Conservation (phyloP, 495 filamentous ascomycete species). For the Aspergillus carlsbadensis region DNA sequence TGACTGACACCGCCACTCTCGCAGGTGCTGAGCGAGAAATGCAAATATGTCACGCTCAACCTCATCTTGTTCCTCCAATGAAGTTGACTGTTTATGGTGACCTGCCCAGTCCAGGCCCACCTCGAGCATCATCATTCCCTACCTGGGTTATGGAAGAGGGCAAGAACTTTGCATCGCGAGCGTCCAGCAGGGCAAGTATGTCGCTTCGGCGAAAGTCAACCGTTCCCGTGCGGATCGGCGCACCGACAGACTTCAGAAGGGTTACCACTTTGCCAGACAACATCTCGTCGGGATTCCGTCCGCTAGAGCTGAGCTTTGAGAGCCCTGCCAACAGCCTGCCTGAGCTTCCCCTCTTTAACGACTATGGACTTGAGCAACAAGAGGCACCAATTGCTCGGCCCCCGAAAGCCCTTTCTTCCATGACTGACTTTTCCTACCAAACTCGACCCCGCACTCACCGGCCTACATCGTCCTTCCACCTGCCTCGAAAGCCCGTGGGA, state of each 20-base stretch:
- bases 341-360: slow-evolving; percentile 46
- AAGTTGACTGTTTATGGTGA: slow-evolving; percentile 41
- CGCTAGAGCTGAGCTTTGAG: slow-evolving; percentile 76
- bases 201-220: slow-evolving; percentile 45
- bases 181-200: slow-evolving; percentile 53
- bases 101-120: slow-evolving; percentile 33
- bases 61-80: slow-evolving; percentile 49
- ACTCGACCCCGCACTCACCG: slow-evolving; percentile 25
- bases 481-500: slow-evolving; percentile 44
- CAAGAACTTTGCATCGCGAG: slow-evolving; percentile 43
- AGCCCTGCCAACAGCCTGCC: slow-evolving; percentile 65
- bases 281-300: slow-evolving; percentile 14
- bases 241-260: slow-evolving; percentile 53
- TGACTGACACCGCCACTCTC: slow-evolving; percentile 7
- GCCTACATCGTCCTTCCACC: slow-evolving; percentile 30
- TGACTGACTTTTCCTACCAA: slow-evolving; percentile 18
- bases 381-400: slow-evolving; percentile 24
- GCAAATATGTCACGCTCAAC: slow-evolving; percentile 50
- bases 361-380: slow-evolving; percentile 27
- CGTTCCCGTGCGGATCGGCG: slow-evolving; percentile 46
- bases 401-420: slow-evolving; percentile 26
- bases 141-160: slow-evolving; percentile 43
- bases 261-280: slow-evolving; percentile 38
- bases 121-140: slow-evolving; percentile 32
- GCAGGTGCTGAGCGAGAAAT: slow-evolving; percentile 44